Evolutionary conservation across 202 grass and related monocot species (phyloP).

Genomic region (Eragrostis tef): DNA sequence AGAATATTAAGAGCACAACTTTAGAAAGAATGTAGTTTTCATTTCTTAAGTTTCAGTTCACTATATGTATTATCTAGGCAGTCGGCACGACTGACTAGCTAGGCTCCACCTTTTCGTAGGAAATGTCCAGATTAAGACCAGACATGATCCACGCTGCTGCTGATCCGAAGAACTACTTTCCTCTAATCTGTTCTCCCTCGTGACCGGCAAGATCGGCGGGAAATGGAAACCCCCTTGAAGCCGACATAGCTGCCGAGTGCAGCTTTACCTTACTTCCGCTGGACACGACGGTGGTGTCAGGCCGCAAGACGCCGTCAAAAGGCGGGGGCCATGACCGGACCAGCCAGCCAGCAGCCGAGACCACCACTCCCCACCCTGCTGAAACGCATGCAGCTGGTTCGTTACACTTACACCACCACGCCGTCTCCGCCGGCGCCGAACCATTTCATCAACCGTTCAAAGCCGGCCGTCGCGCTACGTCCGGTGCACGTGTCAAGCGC

Average conservation of each 20-base stretch:
- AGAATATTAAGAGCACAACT: no score
- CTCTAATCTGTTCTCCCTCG: slow-evolving; percentile 35
- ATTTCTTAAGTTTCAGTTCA: neutral
- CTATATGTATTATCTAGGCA: neutral
- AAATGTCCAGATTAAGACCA: slow-evolving; percentile 30
- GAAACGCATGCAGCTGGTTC: slow-evolving; percentile 30
- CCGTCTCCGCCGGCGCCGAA: slow-evolving; percentile 21
- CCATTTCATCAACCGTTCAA: no score
- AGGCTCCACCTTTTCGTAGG: neutral
- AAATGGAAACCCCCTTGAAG: neutral
- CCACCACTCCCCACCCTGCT: no score
- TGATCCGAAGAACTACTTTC: neutral
- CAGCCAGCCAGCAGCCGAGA: no score
- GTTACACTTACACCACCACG: slow-evolving; percentile 43
- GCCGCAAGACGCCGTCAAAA: slow-evolving; percentile 54
- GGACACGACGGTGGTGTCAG: slow-evolving; percentile 8
- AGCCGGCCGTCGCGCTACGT: no score
- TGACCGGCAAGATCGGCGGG: slow-evolving; percentile 33
- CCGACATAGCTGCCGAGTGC: slow-evolving; percentile 61
- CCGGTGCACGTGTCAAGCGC: slow-evolving; percentile 30
- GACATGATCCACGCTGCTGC: neutral
- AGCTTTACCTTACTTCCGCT: slow-evolving; percentile 49
- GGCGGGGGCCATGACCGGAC: slow-evolving; percentile 35
- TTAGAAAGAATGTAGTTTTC: neutral
- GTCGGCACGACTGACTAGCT: slow-evolving; percentile 17